Base-by-base conservation (phyloP, 1,139 yeast genomes). In the Wickerhamomyces sp. region DNA sequence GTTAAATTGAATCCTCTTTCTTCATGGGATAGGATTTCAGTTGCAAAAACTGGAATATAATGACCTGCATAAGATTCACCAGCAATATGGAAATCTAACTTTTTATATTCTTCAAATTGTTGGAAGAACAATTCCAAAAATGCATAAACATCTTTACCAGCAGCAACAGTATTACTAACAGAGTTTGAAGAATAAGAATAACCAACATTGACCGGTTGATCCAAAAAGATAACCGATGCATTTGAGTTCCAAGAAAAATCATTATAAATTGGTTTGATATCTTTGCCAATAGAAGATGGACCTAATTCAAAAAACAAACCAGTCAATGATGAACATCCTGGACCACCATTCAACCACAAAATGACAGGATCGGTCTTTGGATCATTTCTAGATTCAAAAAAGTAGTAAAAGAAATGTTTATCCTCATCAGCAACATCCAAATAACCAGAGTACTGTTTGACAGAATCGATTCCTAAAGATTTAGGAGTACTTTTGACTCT, bases 51-150 rank as follows among this genome's bases (percentile, higher is more conserved):
- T 32, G 98, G 99, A 56, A 93, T 90, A 68, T 93, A 93, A 67
- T 93, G 98, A 52, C 99, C 99, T 46, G 96, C 99, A 64, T 93
- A 93, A n/a, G 96, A 88, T 70, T 93, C 98, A 58, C 98, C 99
- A 41, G 98, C 95, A 68, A 93, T 90, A 68, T 91, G 98, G 84
- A 93, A 90, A 45, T 78, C 81, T 50, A 78, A 73, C 35, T 77
- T 67, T 42, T 75, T 67, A 69, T 85, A 89, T 68, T 91, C 80
- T 39, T 97, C 95, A 78, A 90, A 93, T 64, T 87, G 88, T 66
- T 85, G 78, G 76, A 86, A 93, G 73, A 93, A 93, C 63, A 91
- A 76, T 62, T 86, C 84, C 67, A 93, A 76, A 69, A 93, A 91
- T 1, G 96, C 95, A 57, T 88, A 88, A 33, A 90, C 96, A 63